phyloP scores from a whole-genome alignment of 306 rosid genomes.

The Ormosia semicastrata region DNA sequence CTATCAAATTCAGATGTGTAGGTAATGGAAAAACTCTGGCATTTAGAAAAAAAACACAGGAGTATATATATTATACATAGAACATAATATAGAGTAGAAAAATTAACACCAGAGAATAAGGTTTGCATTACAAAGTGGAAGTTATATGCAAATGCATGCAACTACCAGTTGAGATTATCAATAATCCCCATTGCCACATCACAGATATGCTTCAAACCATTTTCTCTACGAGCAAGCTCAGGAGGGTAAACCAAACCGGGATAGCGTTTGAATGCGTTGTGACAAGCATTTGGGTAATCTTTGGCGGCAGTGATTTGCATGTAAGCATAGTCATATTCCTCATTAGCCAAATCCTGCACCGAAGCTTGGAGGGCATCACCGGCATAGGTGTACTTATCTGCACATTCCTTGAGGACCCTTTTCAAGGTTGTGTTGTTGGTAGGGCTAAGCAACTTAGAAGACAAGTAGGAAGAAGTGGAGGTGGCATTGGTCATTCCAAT shows the following conservation, averaged over 20 bases:
- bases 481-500: conserved; percentile 70
- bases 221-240: conserved; percentile 69
- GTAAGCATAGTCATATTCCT: conserved; percentile 76
- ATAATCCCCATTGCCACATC: conserved; percentile 78
- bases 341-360: conserved; percentile 48
- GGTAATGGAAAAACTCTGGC: neutral
- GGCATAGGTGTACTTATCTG: conserved; percentile 63
- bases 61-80: neutral
- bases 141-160: neutral
- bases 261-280: conserved; percentile 55
- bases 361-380: conserved; percentile 68
- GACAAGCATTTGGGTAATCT: conserved; percentile 86
- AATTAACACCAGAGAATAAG: neutral
- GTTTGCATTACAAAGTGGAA: conserved; percentile 19
- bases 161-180: conserved; percentile 57
- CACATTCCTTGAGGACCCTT: conserved; percentile 69
- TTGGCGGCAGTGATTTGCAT: conserved; percentile 71
- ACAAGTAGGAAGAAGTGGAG: conserved; percentile 66
- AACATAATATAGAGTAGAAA: neutral
- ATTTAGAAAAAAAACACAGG: neutral
- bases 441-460: conserved; percentile 48
- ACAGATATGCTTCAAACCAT: conserved; percentile 73
- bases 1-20: neutral
- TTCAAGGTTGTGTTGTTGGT: conserved; percentile 32
- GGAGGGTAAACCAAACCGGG: conserved; percentile 54